Evolutionary conservation across 768 basidiomycete species (phyloP).

Genomic region (Pleurotus sapidus): DNA sequence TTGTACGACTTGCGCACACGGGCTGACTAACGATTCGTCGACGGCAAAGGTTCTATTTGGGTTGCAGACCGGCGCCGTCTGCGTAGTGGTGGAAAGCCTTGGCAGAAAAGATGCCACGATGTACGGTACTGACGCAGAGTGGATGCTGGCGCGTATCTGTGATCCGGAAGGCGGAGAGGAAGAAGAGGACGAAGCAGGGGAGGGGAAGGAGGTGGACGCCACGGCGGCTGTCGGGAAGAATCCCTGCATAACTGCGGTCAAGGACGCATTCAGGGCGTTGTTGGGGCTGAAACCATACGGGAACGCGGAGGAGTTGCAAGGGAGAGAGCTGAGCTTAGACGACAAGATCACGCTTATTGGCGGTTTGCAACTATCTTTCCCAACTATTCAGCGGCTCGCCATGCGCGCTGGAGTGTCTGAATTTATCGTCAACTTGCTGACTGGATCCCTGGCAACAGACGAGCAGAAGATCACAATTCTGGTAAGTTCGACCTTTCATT

Average conservation of each 20-base stretch:
- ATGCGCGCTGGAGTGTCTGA: background rate
- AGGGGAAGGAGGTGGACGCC: background rate
- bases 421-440: background rate
- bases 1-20: background rate
- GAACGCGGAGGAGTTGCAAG: background rate
- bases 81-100: background rate
- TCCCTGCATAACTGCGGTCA: background rate
- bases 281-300: background rate
- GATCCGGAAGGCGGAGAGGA: background rate
- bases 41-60: background rate
- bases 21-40: background rate
- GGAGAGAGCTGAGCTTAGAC: background rate
- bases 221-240: background rate
- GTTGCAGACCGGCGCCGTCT: background rate
- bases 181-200: background rate
- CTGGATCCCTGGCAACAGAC: background rate
- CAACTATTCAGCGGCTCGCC: background rate
- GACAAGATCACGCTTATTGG: background rate
- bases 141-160: background rate
- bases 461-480: slow-evolving; percentile 2
- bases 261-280: background rate
- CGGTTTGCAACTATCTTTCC: background rate
- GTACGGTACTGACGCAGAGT: slow-evolving; percentile 3
- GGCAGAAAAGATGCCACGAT: background rate
- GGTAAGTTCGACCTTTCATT: slow-evolving; percentile 7